Evolutionary conservation across 1,139 yeast species (phyloP), one percentile per base, ranked within the genome.

Genomic region (Sugiyamaella xylanicola): DNA sequence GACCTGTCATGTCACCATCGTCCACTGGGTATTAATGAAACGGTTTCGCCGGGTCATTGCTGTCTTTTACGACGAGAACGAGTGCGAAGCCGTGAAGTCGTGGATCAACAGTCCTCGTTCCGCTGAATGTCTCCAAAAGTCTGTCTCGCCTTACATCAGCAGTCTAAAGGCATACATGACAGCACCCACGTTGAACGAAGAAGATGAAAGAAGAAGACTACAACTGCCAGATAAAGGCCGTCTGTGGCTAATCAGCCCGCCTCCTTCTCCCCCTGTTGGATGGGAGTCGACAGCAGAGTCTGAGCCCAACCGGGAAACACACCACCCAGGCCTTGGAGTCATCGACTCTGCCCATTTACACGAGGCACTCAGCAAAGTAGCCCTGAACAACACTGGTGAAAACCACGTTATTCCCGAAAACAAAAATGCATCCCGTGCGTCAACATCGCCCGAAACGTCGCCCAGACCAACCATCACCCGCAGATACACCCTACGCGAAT

Each of bases 191-290:
- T 15, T 42, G 13, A 45, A 29, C 15, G 53, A 50, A 22, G 47
- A 48, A 39, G 47, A 48, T 19, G 63, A 58, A 37, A 60, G 51
- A 36, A 51, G 49, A 9, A 62, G 67, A 52, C 63, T 75, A 37
- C 65, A 68, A 52, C 68, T 74, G 29, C 79, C 79, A 1, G 76
- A 71, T 53, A 64, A 69, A 17, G 79, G 77, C 19, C 64, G 66
- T 48, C 65, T 74, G 50, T 69, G 74, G 66, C 67, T 76, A 54
- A 74, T 76, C 43, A 71, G 76, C 15, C 79, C 79, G 1, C 79
- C 79, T 7, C 75, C 77, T 4, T 70, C 75, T 37, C 79, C 79
- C 1, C 79, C 79, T 0, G 71, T 65, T 4, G 78, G 72, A 25
- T 76, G 79, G 79, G 68, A 62, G 42, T 62, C 69, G 7, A 46